Evolutionary conservation across 352 stramenopile species (phyloP), one percentile per base, ranked within the genome.

Genomic region (Pythium aphanidermatum): DNA sequence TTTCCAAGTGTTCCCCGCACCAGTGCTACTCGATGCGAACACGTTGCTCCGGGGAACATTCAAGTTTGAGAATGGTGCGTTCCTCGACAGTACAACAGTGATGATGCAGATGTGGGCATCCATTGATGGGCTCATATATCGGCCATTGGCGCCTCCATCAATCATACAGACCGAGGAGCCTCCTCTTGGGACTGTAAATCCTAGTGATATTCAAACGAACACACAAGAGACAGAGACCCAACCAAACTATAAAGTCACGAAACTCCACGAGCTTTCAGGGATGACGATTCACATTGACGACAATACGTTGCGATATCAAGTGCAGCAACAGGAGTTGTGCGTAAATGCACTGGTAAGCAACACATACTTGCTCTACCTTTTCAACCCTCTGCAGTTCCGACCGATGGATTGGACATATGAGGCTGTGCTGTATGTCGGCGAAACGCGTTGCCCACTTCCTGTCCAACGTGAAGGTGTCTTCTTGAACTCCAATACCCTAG

Each of bases 91-190:
- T 17, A 68, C 74, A n/a, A 55, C 80, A 5, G 61, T 93, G 51
- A 91, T 93, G 82, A 90, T 93, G 77, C 82, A 93, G 54, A 58
- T 90, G 20, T 93, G 78, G 82, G 73, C 63, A 6, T 91, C 78
- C 0, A 84, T 93, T 41, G 77, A 93, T 41, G 74, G 72, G 3
- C 61, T 90, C 8, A 83, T 93, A 42, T 93, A 85, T 38, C 76
- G 79, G 1, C 78, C 82, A 2, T 51, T 93, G 17, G 67, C 82
- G n/a, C 67, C 76, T 3, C 82, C 78, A 11, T 63, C 58, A 17
- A 74, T 76, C n/a, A 65, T 92, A 32, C 54, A 83, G 25, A 36
- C 35, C 8, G 55, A 48, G 1, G 29, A 20, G 12, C 23, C 21
- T 5, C 9, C 32, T 14, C 2, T 21, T 1, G 30, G 11, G 0